These are phyloP conservation scores for Calocybe cyanea DNA, from an alignment of 768 basidiomycete genomes.

Conservation along the genomic window DNA sequence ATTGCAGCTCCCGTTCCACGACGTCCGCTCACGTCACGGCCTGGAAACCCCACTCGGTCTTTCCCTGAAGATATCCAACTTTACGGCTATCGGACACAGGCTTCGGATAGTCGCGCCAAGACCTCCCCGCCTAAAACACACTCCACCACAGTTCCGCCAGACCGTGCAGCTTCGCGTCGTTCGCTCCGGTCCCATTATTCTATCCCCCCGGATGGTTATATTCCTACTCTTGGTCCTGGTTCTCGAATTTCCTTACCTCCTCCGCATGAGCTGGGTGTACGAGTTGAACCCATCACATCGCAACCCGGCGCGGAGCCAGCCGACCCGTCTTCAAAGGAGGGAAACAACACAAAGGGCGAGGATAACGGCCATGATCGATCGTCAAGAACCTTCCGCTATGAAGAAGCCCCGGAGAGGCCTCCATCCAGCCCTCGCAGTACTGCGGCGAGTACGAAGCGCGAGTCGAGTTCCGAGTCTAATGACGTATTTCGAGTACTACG, in stretches of 20 bases:
- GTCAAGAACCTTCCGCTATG: background rate
- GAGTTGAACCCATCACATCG: background rate
- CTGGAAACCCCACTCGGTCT: slow-evolving; percentile 12
- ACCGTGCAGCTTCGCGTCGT: slow-evolving; percentile 11
- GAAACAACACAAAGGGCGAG: background rate
- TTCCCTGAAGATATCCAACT: slow-evolving; percentile 14
- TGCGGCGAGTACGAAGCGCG: background rate
- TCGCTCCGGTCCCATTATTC: slow-evolving; percentile 21
- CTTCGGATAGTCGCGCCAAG: background rate
- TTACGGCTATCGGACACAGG: slow-evolving; percentile 2
- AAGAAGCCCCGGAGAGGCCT: slow-evolving; percentile 7
- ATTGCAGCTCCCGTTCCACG: slow-evolving; percentile 20
- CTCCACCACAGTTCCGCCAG: slow-evolving; percentile 12
- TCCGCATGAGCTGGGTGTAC: slow-evolving; percentile 39
- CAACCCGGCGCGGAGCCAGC: background rate
- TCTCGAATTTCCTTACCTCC: slow-evolving; percentile 43
- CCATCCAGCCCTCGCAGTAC: slow-evolving; percentile 2
- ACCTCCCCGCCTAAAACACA: slow-evolving; percentile 5
- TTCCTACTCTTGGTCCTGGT: slow-evolving; percentile 39
- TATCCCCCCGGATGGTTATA: slow-evolving; percentile 45
- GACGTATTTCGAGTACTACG: slow-evolving; percentile 5
- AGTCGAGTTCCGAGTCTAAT: slow-evolving; percentile 2
- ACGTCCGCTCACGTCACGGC: slow-evolving; percentile 9
- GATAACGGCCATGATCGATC: background rate
- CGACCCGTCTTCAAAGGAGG: background rate